Base-by-base conservation (phyloP, 2,329 filamentous ascomycete genomes). In the Incumbomyces delicatus region DNA sequence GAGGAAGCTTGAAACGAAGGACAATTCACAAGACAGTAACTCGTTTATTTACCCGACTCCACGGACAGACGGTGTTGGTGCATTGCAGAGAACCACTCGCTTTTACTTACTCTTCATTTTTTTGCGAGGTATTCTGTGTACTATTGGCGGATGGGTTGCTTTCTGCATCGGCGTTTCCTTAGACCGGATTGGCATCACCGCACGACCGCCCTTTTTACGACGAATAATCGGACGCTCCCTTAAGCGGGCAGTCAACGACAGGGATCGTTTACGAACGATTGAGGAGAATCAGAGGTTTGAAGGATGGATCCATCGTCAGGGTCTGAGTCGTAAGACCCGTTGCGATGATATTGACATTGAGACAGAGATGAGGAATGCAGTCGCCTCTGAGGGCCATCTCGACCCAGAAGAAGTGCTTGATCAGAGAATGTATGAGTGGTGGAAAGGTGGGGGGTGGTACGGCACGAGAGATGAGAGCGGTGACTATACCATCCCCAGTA, bases 361-460 rank as follows among this genome's bases (percentile, higher is more conserved):
- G 64, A 73, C 71, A 1, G 86, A 92, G 61, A 80, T 89, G 55
- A 78, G 86, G 54, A 77, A 77, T 45, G 73, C 79, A 41, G 68
- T 84, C 27, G 64, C 65, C 48, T 69, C 62, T 38, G 51, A 56
- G 29, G 44, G 36, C 12, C 43, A 40, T 17, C 65, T 61, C 46
- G 62, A 59, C 58, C 62, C 6, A 68, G 80, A 34, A 85, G 75
- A 76, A 22, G 76, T 78, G 33, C 70, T 95, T 2, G 83, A 90
- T 53, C 73, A 75, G 2, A 81, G 80, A 49, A 68, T 95, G 1
- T 96, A 95, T 62, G 72, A 73, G 27, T 92, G 89, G 78, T 96
- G 87, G 85, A 80, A 84, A 44, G 72, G 74, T 45, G 87, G 87
- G 16, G 87, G 86, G 6, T 85, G 85, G 69, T 95, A 87, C 81